Evolutionary conservation across 495 filamentous ascomycete species (phyloP), one percentile per base, ranked within the genome.

Genomic region (Tuber indicum): DNA sequence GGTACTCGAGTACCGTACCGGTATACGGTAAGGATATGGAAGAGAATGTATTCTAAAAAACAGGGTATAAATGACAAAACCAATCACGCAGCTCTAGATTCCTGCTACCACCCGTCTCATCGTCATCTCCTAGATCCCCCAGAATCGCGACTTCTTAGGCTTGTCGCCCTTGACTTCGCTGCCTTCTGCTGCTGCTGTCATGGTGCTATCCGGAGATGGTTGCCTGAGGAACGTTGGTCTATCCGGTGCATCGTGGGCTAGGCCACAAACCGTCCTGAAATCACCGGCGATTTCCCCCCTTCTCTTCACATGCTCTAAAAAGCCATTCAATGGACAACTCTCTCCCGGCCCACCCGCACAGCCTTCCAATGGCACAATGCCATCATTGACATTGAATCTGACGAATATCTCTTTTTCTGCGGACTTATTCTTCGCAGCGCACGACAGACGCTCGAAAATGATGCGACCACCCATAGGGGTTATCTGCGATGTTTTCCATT

Each of bases 401-500:
- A 91, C 81, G 70, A 85, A 90, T 10, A 79, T 45, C 4, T 81
- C 75, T 23, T 81, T 74, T 8, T 73, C 66, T 43, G 77, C 74
- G 10, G 73, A 46, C 36, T 66, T 36, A 49, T 47, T 42, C 42
- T 45, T 44, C 16, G 82, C 72, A 17, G 83, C 71, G 75, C 89
- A 89, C 16, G 78, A 79, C 44, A 90, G 84, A 6, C 89, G 84
- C 78, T 91, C 89, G 71, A 91, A 84, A 39, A 87, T 86, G 72
- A 90, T 84, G 42, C 89, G 84, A 41, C 87, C 89, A 45, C 88
- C 88, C 89, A 91, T 91, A 14, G 89, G 89, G 21, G 87, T 84
- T 16, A 89, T 83, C 70, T 88, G 86, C 14, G 88, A 89, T 36
- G 87, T 90, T 23, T 86, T 86, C 88, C 88, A 91, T 39, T 82